Percentiles rank a stretch among this genome's conserved stretches.
Evolutionary conservation across 2,329 filamentous ascomycete species (phyloP).

Genomic region (Fusarium sp.): DNA sequence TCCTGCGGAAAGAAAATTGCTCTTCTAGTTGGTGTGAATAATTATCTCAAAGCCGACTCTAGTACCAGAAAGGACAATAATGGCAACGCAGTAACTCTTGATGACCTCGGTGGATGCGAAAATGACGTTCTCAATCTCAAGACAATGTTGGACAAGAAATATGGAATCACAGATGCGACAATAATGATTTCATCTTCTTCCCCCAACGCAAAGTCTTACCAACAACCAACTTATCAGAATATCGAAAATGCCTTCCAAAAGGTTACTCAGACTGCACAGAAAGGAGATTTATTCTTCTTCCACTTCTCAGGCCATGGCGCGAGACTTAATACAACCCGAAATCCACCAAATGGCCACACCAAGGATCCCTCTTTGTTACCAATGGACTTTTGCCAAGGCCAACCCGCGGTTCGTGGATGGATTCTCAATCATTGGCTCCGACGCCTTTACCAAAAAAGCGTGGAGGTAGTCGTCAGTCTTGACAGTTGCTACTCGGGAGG

Average conservation of each 20-base stretch:
- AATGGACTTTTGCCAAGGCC: constrained; percentile 5
- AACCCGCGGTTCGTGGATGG: constrained; percentile 19
- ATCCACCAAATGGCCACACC: background rate
- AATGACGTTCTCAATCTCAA: background rate
- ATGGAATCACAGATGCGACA: background rate
- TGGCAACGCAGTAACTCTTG: background rate
- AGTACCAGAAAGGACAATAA: background rate
- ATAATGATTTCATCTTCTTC: background rate
- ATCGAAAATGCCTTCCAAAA: constrained; percentile 3
- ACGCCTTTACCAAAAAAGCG: constrained; percentile 6
- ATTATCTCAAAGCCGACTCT: background rate
- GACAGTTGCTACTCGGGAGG: constrained; percentile 23
- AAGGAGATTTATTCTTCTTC: constrained; percentile 23
- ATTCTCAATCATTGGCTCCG: constrained; percentile 16
- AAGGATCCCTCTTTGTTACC: constrained; percentile 17
- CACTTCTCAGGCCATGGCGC: constrained; percentile 22
- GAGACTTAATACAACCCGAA: background rate
- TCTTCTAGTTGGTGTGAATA: background rate
- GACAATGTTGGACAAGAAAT: background rate
- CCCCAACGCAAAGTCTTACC: background rate
- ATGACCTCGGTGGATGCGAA: background rate
- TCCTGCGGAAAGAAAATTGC: background rate
- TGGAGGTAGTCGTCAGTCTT: constrained; percentile 13
- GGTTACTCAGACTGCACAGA: background rate
- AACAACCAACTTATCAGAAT: background rate